phyloP scores from a whole-genome alignment of 441 rosid species.

The Arabidopsis hybrid region DNA sequence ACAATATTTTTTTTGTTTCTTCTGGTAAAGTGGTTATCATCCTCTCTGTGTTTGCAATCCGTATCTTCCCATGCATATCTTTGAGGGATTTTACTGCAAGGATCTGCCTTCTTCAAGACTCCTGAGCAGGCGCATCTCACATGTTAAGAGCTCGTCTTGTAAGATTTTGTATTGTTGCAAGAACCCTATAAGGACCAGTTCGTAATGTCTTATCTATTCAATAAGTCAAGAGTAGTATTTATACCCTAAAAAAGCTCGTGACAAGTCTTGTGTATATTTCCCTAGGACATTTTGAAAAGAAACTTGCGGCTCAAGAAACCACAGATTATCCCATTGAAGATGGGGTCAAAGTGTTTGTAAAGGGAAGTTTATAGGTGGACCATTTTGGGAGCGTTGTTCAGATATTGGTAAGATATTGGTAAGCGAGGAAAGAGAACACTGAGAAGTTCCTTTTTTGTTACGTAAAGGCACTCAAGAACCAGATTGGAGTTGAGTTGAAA shows the following conservation, averaged over 20 bases:
- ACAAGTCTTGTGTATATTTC: conserved; percentile 42
- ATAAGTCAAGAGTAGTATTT: no score
- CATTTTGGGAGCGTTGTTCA: conserved; percentile 63
- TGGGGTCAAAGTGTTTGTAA: conserved; percentile 49
- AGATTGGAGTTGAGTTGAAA: background rate
- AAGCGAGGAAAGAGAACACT: conserved; percentile 49
- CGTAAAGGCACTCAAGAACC: conserved; percentile 23
- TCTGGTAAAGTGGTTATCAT: conserved; percentile 33
- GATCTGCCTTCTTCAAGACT: conserved; percentile 48
- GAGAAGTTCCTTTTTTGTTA: conserved; percentile 31
- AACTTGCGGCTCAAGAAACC: conserved; percentile 39
- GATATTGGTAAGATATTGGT: conserved; percentile 50
- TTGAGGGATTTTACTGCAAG: conserved; percentile 49
- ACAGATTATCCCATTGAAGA: conserved; percentile 45
- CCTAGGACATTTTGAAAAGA: conserved; percentile 62
- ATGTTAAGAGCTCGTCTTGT: conserved; percentile 43
- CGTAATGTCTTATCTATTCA: no score
- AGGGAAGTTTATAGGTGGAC: conserved; percentile 53
- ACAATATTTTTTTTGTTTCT: background rate
- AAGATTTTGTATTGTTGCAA: conserved; percentile 64
- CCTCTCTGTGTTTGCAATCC: conserved; percentile 59
- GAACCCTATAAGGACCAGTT: conserved; percentile 61
- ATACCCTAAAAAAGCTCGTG: no score
- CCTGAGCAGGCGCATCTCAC: conserved; percentile 55
- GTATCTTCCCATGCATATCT: conserved; percentile 56